Evolutionary conservation across 2,329 filamentous ascomycete species (phyloP), one percentile per base, ranked within the genome.

Genomic region (Dactylellina sp.): DNA sequence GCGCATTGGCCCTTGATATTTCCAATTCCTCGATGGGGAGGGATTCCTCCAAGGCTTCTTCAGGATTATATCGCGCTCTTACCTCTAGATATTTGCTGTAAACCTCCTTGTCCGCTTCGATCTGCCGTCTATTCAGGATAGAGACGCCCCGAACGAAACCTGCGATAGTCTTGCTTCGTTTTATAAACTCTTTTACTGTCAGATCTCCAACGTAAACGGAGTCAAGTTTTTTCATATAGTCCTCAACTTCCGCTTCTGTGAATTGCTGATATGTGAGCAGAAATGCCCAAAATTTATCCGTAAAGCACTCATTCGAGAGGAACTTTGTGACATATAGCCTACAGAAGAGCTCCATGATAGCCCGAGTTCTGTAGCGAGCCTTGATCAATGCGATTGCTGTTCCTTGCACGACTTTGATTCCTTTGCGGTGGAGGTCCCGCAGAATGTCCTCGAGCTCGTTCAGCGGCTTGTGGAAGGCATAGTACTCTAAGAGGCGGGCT

Each of bases 201-300:
- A 40, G 39, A 14, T 57, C 28, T 11, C 60, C 53, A 18, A 72
- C 60, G 32, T 57, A 25, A 59, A 57, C 63, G 1, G 60, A 46
- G 4, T 71, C 75, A 49, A 76, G 65, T 18, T 56, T 72, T 22
- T 47, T 56, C 55, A 78, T 75, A 16, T 76, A 77, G 7, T 52
- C 40, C 7, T 66, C 76, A 5, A 78, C 35, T 37, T 70, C 71
- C 12, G 22, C 49, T 12, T 63, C 72, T 16, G 74, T 60, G 20
- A 78, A 66, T 25, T 49, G 47, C 25, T 55, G 53, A 32, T 75
- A 75, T 2, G 50, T 68, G 12, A 78, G 55, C 7, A 77, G 65
- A 14, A 71, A 64, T 0, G 74, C 75, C 77, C 77, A 78, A 47
- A 78, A 78, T 4, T 37, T 20, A 50, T 78, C 77, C 6, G 75